Percentiles rank a stretch among this genome's conserved stretches.
These are phyloP conservation scores for Funneliformis mosseae DNA, from an alignment of 192 early-diverging fungal genomes.

Conservation along the genomic window DNA sequence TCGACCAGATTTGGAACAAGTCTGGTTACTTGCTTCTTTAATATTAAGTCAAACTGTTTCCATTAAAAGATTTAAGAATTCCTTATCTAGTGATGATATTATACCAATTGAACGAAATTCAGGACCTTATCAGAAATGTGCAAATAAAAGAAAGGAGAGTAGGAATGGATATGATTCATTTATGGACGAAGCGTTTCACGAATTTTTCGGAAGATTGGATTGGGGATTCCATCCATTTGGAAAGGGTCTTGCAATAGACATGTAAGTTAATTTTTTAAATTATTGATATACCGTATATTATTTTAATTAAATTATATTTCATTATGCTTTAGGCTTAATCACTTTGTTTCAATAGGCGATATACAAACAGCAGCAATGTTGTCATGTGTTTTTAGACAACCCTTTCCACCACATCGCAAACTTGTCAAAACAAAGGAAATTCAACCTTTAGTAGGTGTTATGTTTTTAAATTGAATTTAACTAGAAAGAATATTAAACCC, in stretches of 20 bases:
- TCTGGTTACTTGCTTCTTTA: slow-evolving; percentile 67
- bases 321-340: slow-evolving; percentile 44
- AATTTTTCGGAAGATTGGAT: slow-evolving; percentile 46
- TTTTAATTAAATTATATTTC: neutral
- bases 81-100: slow-evolving; percentile 39
- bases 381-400: slow-evolving; percentile 62
- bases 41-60: slow-evolving; percentile 57
- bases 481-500: neutral
- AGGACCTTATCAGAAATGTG: slow-evolving; percentile 34
- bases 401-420: slow-evolving; percentile 5
- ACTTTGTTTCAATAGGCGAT: slow-evolving; percentile 60
- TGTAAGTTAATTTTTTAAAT: slow-evolving; percentile 47
- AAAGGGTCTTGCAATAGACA: slow-evolving; percentile 47
- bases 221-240: slow-evolving; percentile 69
- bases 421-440: neutral
- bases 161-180: slow-evolving; percentile 42
- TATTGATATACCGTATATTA: neutral
- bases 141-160: slow-evolving; percentile 47
- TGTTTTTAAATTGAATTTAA: slow-evolving; percentile 26
- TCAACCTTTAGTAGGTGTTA: slow-evolving; percentile 28
- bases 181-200: slow-evolving; percentile 35
- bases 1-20: slow-evolving; percentile 60
- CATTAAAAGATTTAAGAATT: slow-evolving; percentile 32
- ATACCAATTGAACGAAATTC: slow-evolving; percentile 34
- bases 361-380: slow-evolving; percentile 68